These are phyloP conservation scores for Sphagnum fallax DNA, from an alignment of 228 moss, liverwort and hornwort species.

Conservation along the genomic window DNA sequence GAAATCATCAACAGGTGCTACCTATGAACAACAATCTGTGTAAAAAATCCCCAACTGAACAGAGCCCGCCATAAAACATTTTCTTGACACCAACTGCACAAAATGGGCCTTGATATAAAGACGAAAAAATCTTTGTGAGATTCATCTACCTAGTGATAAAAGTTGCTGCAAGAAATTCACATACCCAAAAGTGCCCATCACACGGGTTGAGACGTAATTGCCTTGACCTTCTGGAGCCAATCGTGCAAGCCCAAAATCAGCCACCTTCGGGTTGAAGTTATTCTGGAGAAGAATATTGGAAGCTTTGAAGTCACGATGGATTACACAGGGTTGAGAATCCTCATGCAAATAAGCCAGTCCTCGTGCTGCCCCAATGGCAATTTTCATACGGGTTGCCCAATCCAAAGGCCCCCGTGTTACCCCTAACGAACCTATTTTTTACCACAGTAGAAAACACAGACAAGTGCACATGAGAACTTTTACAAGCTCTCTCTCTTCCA, in stretches of 20 bases:
- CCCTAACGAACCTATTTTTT: constrained; percentile 21
- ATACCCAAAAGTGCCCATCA: constrained; percentile 98
- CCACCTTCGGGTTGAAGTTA: constrained; percentile 85
- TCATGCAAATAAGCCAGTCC: constrained; percentile 87
- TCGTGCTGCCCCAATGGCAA: constrained; percentile 83
- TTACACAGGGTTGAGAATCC: constrained; percentile 86
- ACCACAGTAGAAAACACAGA: not conserved
- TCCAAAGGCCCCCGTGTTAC: constrained; percentile 45
- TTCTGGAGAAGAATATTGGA: constrained; percentile 78
- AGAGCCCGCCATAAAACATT: too few relatives aligned
- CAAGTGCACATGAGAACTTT: not conserved
- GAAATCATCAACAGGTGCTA: too few relatives aligned
- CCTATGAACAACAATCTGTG: too few relatives aligned
- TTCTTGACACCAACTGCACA: too few relatives aligned
- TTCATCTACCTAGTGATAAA: too few relatives aligned
- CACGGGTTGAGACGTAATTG: constrained; percentile 86
- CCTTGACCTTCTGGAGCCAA: constrained; percentile 87
- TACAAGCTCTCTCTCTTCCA: not conserved
- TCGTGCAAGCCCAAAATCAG: constrained; percentile 88
- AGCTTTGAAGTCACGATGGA: constrained; percentile 90
- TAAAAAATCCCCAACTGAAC: not conserved
- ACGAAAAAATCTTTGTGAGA: not conserved
- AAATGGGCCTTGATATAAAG: too few relatives aligned
- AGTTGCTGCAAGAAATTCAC: not conserved
- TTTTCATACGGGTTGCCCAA: constrained; percentile 85